Base-by-base conservation (phyloP, 768 basidiomycete species). In the Pleurotus tuoliensis region DNA sequence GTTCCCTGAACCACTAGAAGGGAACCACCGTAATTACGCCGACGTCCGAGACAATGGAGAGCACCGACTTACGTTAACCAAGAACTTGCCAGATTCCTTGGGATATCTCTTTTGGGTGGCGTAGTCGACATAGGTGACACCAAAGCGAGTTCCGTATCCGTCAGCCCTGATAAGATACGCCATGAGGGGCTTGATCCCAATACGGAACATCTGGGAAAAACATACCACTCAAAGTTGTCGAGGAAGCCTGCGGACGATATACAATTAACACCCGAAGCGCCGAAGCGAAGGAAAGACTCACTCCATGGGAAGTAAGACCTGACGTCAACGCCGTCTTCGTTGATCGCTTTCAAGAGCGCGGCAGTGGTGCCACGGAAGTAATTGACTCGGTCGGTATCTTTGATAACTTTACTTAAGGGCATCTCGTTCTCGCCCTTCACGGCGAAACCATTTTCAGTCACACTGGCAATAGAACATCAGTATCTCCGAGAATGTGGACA, bases 361-460 rank as follows among this genome's bases (percentile, higher is more conserved):
- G 71, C 67, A 9, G 82, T 82, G 11, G 80, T 78, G 22, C 85
- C 87, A 50, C 73, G 70, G 76, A 85, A 88, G 69, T 87, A 88
- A 60, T 83, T 75, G 56, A 87, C 80, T 39, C 87, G 84, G 62
- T 83, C 84, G n/a, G 65, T 69, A 64, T 87, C 86, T 22, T 79
- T 68, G 22, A 84, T 59, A 8, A 81, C 83, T 57, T 82, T 70
- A 55, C 82, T 80, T 5, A 81, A 62, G 1, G 84, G 71, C 70
- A 80, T 74, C 46, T 63, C 68, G 64, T 73, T 78, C 67, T 88
- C 87, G 57, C 81, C 76, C 66, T 86, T 87, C 51, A 88, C 82
- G 9, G 85, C 79, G 63, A 87, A 88, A 0, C 86, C 84, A 63
- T 88, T 89, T 71, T 90, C 86, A 2, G 86, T 88, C n/a, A 88